Evolutionary conservation across 2,329 filamentous ascomycete genomes (phyloP), one percentile per base, ranked within the genome.

Genomic region (Pyrenochaeta sp.): DNA sequence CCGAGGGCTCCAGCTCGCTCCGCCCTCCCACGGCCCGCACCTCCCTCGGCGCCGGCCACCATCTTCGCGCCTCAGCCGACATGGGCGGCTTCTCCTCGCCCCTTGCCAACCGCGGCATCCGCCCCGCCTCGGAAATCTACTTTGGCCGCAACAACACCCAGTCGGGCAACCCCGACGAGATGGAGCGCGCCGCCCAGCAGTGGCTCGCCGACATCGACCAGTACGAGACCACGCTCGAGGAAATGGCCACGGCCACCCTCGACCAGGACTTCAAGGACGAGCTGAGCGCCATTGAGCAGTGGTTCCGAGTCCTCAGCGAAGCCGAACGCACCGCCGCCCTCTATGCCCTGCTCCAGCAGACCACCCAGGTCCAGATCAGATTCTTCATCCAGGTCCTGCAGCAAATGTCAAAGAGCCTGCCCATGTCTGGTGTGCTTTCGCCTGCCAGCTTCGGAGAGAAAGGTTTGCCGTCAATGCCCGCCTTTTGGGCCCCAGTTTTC

Each of bases 191-290:
- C 61, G 92, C 94, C 45, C 93, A 97, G 80, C 93, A 99, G 78
- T 99, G 95, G 95, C 94, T 99, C 68, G 92, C 94, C 50, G 95
- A 99, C 71, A 98, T 99, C 66, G 95, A 99, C 75, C 94, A 98
- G 77, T 97, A 97, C 71, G 95, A 99, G 82, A 96, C 89, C n/a
- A 99, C 95, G 1, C 79, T 99, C 70, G 95, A 98, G 78, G 95
- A 99, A 76, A 99, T 99, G 95, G 95, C 95, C 37, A 93, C 94
- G 29, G 95, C 95, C 23, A 98, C 95, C n/a, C 82, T 98, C 49
- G 95, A 99, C 74, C 95, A 99, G 81, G 95, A 99, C 74, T 99
- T 99, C 83, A 99, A 99, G 81, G 95, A 98, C 78, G 95, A 99
- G 78, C 85, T 99, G 56, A 97, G 92, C 74, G 95, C 95, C 65